Conservation (phyloP, 108 stramenopile species). For the Cylindrotheca fusiformis region DNA sequence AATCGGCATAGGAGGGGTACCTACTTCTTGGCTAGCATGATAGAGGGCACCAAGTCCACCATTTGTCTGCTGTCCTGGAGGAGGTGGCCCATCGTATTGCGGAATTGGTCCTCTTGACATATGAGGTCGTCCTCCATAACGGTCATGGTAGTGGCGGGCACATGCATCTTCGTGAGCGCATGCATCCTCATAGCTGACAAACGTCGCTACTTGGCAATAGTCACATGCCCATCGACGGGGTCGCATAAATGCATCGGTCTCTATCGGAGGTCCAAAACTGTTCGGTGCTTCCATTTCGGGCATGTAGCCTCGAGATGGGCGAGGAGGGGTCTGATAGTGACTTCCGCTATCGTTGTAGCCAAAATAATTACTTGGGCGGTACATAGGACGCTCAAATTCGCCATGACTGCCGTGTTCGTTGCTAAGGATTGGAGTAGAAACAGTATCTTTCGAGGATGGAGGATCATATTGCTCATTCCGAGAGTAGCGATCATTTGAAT, state of each 20-base stretch:
- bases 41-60: slow-evolving; percentile 36
- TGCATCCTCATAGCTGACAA: slow-evolving; percentile 77
- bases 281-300: slow-evolving; percentile 27
- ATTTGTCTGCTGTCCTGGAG: slow-evolving; percentile 5
- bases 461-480: slow-evolving; percentile 18
- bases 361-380: slow-evolving; percentile 27
- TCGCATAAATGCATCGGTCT: slow-evolving; percentile 12
- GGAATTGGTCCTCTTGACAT: slow-evolving; percentile 22
- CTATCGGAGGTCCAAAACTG: slow-evolving; percentile 1
- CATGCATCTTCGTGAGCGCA: slow-evolving; percentile 77
- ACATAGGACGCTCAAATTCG: slow-evolving; percentile 23
- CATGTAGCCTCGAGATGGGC: slow-evolving; percentile 8
- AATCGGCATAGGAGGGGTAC: slow-evolving; percentile 25
- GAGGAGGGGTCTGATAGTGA: slow-evolving; percentile 24
- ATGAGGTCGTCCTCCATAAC: slow-evolving; percentile 25
- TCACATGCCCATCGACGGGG: slow-evolving; percentile 80
- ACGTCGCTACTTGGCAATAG: slow-evolving; percentile 76
- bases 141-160: slow-evolving; percentile 41
- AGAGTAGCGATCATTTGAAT: slow-evolving; percentile 10
- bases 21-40: slow-evolving; percentile 42
- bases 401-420: slow-evolving; percentile 24
- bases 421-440: slow-evolving; percentile 22
- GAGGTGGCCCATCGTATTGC: slow-evolving; percentile 26
- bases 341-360: slow-evolving; percentile 20
- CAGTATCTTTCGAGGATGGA: slow-evolving; percentile 11